A percentile compares a stretch with the other conserved stretches of the same genome.
Conservation (phyloP, 2,329 filamentous ascomycete genomes). For the Sporothrix humicola region DNA sequence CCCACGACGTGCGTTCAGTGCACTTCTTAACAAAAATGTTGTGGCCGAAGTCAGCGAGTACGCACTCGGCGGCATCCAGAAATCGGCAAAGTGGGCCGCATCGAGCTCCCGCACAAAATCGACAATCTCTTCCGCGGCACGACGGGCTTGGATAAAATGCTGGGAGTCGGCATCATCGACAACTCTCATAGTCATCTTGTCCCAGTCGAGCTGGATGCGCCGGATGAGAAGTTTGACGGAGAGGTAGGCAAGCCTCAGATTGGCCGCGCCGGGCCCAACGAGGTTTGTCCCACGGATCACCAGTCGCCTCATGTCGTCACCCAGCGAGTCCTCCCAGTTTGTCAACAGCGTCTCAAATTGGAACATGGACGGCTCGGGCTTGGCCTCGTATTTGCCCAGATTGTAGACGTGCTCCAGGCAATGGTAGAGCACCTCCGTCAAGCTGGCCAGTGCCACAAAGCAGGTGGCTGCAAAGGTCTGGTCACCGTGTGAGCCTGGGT, state of each 20-base stretch:
- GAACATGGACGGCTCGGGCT: background rate
- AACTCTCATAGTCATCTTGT: background rate
- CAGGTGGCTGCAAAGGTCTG: background rate
- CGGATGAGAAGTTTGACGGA: slow-evolving; percentile 1
- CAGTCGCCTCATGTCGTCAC: background rate
- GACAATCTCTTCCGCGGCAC: slow-evolving; percentile 18
- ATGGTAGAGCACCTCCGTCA: background rate
- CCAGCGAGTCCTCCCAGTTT: background rate
- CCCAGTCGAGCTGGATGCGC: slow-evolving; percentile 8
- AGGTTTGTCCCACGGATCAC: background rate
- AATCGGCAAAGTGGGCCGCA: background rate
- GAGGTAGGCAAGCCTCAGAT: background rate
- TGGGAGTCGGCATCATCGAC: background rate
- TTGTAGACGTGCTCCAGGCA: slow-evolving; percentile 1
- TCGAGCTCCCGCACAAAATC: slow-evolving; percentile 25
- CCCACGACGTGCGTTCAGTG: background rate
- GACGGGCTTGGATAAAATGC: slow-evolving; percentile 14
- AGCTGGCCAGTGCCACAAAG: background rate
- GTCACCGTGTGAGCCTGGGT: background rate
- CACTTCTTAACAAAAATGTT: background rate
- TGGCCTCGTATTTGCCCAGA: background rate
- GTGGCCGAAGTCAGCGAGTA: slow-evolving; percentile 21
- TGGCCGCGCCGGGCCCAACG: background rate
- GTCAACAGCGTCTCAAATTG: background rate
- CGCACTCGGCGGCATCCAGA: slow-evolving; percentile 15